Evolutionary conservation across 805 yeast genomes (phyloP), one percentile per base, ranked within the genome.

Genomic region (Brettanomyces naardenensis): DNA sequence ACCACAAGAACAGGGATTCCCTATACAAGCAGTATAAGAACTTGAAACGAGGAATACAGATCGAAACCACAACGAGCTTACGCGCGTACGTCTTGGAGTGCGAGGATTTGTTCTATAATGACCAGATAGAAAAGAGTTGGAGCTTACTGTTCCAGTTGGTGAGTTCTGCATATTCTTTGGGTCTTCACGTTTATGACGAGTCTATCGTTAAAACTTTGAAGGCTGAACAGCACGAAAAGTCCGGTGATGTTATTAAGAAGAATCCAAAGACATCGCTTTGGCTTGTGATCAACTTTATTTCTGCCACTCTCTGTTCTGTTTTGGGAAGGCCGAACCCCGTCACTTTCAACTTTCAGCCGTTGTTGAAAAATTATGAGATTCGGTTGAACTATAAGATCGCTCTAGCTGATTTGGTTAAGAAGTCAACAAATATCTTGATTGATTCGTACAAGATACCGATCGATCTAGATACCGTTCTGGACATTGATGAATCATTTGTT

Each of bases 241-340:
- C 57, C 17, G 46, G 50, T 30, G 51, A 44, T 32, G 48, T 58
- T 21, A 52, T 59, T 4, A 44, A 44, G 35, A 45, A 48, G 13
- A 65, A 66, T 36, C 64, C 60, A 17, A 59, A 70, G 37, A 61
- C 69, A 14, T 63, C 72, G 31, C 59, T 70, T 5, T 73, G 77
- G 75, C 68, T 70, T 40, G 71, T 71, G 2, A 59, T 72, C 38
- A 66, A 69, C 43, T 63, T 67, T 41, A 54, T 69, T 19, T 58
- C 68, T n/a, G 69, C 73, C 2, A 71, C 69, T 26, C 46, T 69
- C 15, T 71, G 77, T 46, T 68, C 75, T 1, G 66, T 71, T 13
- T 54, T 71, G 19, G 77, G 78, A 6, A 57, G 78, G 44, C 78
- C 78, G 3, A 72, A 71, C 43, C 78, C 78, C 1, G 71, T 73